Evolutionary conservation across 176 grass and related monocot genomes (phyloP).

Genomic region (Guadua angustifolia): DNA sequence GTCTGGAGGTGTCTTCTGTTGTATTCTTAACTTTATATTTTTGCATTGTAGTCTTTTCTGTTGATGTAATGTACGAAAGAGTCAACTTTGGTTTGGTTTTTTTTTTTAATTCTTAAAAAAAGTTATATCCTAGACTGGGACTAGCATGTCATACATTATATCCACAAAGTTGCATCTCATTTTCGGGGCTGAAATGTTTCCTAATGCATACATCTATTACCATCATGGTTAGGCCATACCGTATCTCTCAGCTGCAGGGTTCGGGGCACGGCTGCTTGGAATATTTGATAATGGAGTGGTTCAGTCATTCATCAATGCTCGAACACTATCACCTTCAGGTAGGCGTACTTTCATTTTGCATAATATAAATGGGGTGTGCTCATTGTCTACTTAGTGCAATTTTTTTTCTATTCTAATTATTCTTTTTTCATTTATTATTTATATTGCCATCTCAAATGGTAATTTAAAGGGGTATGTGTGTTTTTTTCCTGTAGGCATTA

Average conservation of each 20-base stretch:
- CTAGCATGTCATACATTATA: background rate
- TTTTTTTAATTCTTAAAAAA: no score
- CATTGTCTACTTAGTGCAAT: background rate
- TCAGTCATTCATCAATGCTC: constrained; percentile 94
- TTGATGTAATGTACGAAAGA: background rate
- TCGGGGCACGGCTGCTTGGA: constrained; percentile 84
- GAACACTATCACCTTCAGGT: constrained; percentile 87
- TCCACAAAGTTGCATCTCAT: background rate
- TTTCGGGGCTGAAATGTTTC: constrained; percentile 38
- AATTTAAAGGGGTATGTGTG: background rate
- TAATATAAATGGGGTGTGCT: constrained; percentile 23
- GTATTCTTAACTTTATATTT: background rate
- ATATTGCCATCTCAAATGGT: constrained; percentile 22
- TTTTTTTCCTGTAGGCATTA: constrained; percentile 10
- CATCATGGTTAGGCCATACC: constrained; percentile 88
- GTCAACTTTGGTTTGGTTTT: background rate
- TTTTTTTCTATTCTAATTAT: constrained; percentile 9
- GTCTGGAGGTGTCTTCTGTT: background rate
- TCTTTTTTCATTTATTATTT: background rate
- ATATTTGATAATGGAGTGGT: constrained; percentile 93
- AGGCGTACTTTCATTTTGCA: constrained; percentile 29
- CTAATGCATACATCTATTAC: constrained; percentile 53
- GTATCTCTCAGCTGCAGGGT: constrained; percentile 96
- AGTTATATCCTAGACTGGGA: no score
- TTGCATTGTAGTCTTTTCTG: background rate